phyloP scores from a whole-genome alignment of 2,329 filamentous ascomycete species.

The Tolypocladium tropicale region DNA sequence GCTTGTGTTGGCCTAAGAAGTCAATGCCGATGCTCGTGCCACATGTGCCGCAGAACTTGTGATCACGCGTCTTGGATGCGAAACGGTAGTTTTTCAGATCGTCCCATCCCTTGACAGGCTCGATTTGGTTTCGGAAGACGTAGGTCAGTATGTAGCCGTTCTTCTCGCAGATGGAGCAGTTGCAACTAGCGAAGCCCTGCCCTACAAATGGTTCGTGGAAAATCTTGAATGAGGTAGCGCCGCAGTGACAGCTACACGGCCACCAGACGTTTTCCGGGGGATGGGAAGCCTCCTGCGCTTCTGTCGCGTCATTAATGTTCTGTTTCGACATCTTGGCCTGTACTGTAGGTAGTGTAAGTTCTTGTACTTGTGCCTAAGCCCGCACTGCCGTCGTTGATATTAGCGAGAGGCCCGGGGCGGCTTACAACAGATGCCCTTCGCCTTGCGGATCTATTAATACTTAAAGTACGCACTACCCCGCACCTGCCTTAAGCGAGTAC shows the following conservation, averaged over 20 bases:
- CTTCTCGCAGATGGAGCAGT: neutral
- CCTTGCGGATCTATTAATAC: neutral
- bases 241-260: neutral
- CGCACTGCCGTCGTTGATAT: neutral
- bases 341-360: neutral
- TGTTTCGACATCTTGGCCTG: neutral
- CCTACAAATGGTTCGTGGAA: neutral
- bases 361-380: neutral
- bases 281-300: neutral
- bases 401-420: neutral
- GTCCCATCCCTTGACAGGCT: neutral
- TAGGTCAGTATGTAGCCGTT: neutral
- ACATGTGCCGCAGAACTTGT: neutral
- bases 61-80: neutral
- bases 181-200: neutral
- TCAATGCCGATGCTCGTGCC: neutral
- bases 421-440: neutral
- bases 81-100: neutral
- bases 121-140: neutral
- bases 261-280: neutral
- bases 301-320: neutral
- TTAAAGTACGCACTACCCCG: neutral
- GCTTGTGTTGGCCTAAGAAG: neutral
- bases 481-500: neutral
- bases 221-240: neutral